A percentile compares a stretch with the other conserved stretches of the same genome.
phyloP scores from a whole-genome alignment of 306 rosid genomes.

The Inga leiocalycina region DNA sequence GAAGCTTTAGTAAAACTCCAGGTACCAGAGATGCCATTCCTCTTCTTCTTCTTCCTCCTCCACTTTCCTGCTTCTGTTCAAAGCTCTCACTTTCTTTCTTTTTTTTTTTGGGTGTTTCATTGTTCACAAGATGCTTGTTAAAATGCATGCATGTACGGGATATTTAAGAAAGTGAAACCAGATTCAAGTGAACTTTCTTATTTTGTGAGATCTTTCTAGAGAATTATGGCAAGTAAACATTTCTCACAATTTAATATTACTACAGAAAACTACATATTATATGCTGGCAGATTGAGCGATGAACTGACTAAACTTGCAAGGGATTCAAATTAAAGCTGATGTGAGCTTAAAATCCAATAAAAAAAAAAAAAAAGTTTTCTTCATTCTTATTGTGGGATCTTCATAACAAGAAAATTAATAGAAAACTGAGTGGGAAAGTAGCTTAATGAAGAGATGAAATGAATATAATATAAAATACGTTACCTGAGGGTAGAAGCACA shows the following conservation, averaged over 20 bases:
- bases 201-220: not conserved
- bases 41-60: not conserved
- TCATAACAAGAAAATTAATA: conserved; percentile 17
- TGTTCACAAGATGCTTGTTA: conserved; percentile 8
- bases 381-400: not conserved
- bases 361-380: not conserved
- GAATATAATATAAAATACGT: not conserved
- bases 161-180: not conserved
- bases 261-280: conserved; percentile 1
- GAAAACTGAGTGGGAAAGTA: not conserved
- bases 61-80: conserved; percentile 24
- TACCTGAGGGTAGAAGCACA: conserved; percentile 36
- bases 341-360: not conserved
- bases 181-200: not conserved
- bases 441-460: not conserved
- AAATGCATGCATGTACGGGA: not conserved
- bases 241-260: not conserved
- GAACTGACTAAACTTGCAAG: not conserved
- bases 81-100: not conserved
- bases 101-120: not conserved
- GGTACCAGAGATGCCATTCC: conserved; percentile 86
- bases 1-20: conserved; percentile 88
- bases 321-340: not conserved
- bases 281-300: not conserved
- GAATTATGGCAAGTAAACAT: not conserved